Evolutionary conservation across 1,284 basidiomycete species (phyloP), one percentile per base, ranked within the genome.

Genomic region (Heterobasidion parviporum): DNA sequence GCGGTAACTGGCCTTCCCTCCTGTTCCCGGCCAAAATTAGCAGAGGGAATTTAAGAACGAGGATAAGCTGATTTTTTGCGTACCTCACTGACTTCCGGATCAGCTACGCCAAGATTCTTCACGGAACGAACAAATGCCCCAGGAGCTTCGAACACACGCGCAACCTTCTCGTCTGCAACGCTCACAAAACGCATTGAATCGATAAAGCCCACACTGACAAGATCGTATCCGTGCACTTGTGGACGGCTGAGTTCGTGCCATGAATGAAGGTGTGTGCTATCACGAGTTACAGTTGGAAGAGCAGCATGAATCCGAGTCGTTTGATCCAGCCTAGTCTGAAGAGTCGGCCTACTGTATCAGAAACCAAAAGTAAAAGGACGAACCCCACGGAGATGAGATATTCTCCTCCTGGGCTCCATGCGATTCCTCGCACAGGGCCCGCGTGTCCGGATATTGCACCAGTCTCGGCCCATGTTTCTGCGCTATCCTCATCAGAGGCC

Each of bases 211-310:
- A 81, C 85, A 58, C 86, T 86, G n/a, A 94, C 76, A 48, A 97
- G 75, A 65, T 97, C 93, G 68, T 98, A 97, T 6, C 94, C 94
- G 69, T 98, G 94, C 16, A 96, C 85, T 70, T 98, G 94, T 26
- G 94, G 94, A 15, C 94, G 83, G 33, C 82, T 82, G 34, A 97
- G 75, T 68, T 98, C 94, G 62, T 92, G 89, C 94, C 94, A 98
- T 2, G 70, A 64, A 1, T 54, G 35, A 2, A 63, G 67, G 7
- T 62, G 57, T n/a, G 61, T 35, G 4, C 56, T 57, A 34, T 66
- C 61, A 7, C 50, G 18, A 56, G 58, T 48, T 52, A 62, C 61
- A 60, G 72, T 44, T 8, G 64, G 65, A 34, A 73, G 63, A 20
- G 77, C 74, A 0, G 83, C 92, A 65, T 96, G 92, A 59, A 97